Evolutionary conservation across 441 rosid genomes (phyloP), one percentile per base, ranked within the genome.

Genomic region (Arabidopsis hybrid): DNA sequence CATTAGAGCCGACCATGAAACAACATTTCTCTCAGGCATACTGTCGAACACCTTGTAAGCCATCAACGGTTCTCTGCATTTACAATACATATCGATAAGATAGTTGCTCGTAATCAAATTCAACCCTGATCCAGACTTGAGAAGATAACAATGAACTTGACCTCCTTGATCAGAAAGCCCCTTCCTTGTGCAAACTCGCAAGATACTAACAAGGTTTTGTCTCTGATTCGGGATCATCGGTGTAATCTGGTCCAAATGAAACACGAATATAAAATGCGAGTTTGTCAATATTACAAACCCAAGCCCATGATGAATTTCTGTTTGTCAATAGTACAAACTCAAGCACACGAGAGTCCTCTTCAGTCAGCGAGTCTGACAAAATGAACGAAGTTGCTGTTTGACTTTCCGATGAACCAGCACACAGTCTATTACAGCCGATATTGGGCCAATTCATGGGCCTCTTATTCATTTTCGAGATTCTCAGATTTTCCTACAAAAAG

Each of bases 1-100:
- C 95, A 87, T 89, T 50, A 92, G 95, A 51, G 95, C 82, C 1
- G 96, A 91, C 97, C 97, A 92, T 12, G 98, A 89, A 84, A 95
- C 96, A 75, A 89, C 91, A 38, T 92, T 95, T 84, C 93, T 86
- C n/a, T 78, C 83, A 47, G 67, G 78, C 99, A 92, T 91, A 83
- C 59, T 82, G 65, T 91, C 95, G 73, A 95, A 92, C 95, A 95
- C 89, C 14, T 38, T 51, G 52, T 78, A 75, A 36, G 98, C 92
- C 63, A 66, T 9, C 8, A 40, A 67, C 61, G 82, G 67, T 74
- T 78, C 72, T 65, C 84, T 83, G 73, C 95, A 89, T 83, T 92
- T 91, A 6, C 87, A 84, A 4, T 91, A 89, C 95, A 91, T 80
- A 40, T 79, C 86, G 9, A 89, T 77, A 9, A 92, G 90, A 75